These are phyloP conservation scores for Yamadazyma insecticola DNA, from an alignment of 805 yeast species.

Conservation along the genomic window DNA sequence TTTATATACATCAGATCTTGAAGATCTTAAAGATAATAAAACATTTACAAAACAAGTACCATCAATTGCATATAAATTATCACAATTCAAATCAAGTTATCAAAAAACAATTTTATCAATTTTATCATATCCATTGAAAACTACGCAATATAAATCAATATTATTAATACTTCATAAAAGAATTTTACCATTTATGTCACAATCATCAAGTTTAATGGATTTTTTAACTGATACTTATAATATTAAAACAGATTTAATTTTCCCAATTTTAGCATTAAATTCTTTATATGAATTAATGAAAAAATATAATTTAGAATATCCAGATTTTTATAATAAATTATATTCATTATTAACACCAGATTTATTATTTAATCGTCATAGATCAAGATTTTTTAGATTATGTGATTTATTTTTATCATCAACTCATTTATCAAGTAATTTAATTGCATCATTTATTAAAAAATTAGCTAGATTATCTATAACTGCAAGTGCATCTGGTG, in stretches of 20 bases:
- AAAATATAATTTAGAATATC: conserved; percentile 80
- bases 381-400: conserved; percentile 84
- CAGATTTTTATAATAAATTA: conserved; percentile 78
- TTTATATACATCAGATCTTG: conserved; percentile 16
- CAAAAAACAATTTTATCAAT: conserved; percentile 65
- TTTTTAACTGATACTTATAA: conserved; percentile 85
- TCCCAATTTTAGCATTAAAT: conserved; percentile 77
- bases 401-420: conserved; percentile 82
- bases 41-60: conserved; percentile 31
- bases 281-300: conserved; percentile 85
- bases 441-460: conserved; percentile 89
- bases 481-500: conserved; percentile 82
- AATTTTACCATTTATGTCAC: conserved; percentile 72
- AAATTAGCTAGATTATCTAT: conserved; percentile 70
- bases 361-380: conserved; percentile 69
- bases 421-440: conserved; percentile 76
- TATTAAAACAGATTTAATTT: conserved; percentile 37
- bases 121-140: conserved; percentile 45
- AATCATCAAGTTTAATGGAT: conserved; percentile 86
- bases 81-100: conserved; percentile 56
- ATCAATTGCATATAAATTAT: conserved; percentile 30
- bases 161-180: conserved; percentile 75
- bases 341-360: conserved; percentile 76
- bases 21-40: conserved; percentile 24
- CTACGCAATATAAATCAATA: conserved; percentile 62